phyloP scores from a whole-genome alignment of 2,329 filamentous ascomycete genomes.

The Colletotrichum cereale region DNA sequence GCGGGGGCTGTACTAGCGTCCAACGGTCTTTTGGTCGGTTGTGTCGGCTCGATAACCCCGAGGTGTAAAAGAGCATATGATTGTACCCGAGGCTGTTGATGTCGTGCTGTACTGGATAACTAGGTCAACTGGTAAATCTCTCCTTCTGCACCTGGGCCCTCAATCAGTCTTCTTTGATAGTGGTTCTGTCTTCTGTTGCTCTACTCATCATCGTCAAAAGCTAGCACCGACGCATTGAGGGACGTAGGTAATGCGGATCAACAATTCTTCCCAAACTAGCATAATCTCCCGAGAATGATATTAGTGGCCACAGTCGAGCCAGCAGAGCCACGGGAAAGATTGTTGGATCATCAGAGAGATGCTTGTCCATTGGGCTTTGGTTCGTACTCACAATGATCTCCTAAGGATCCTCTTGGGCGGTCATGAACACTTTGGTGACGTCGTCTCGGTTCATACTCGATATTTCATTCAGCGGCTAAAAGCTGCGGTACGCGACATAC shows the following conservation, averaged over 20 bases:
- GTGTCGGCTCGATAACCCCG: slow-evolving; percentile 42
- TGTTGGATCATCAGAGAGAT: slow-evolving; percentile 47
- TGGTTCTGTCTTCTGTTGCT: slow-evolving; percentile 44
- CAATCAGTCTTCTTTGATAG: slow-evolving; percentile 24
- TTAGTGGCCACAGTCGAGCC: neutral
- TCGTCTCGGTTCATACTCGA: slow-evolving; percentile 47
- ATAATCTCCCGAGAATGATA: neutral
- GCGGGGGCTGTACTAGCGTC: slow-evolving; percentile 52
- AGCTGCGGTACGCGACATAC: slow-evolving; percentile 42
- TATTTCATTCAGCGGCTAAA: slow-evolving; percentile 52
- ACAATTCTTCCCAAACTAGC: slow-evolving; percentile 37
- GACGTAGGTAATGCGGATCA: neutral
- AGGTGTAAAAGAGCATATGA: slow-evolving; percentile 45
- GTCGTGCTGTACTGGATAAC: slow-evolving; percentile 37
- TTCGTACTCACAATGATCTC: slow-evolving; percentile 28
- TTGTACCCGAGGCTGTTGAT: slow-evolving; percentile 15
- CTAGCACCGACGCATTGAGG: neutral
- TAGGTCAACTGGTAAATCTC: slow-evolving; percentile 32
- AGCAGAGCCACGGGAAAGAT: slow-evolving; percentile 43
- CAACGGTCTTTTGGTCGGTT: slow-evolving; percentile 47
- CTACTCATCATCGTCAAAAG: slow-evolving; percentile 36
- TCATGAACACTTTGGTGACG: slow-evolving; percentile 48
- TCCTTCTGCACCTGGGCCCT: neutral
- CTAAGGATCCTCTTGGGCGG: slow-evolving; percentile 43
- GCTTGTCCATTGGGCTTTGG: slow-evolving; percentile 40